phyloP scores from a whole-genome alignment of 306 rosid genomes.

The Rosa rugosa region DNA sequence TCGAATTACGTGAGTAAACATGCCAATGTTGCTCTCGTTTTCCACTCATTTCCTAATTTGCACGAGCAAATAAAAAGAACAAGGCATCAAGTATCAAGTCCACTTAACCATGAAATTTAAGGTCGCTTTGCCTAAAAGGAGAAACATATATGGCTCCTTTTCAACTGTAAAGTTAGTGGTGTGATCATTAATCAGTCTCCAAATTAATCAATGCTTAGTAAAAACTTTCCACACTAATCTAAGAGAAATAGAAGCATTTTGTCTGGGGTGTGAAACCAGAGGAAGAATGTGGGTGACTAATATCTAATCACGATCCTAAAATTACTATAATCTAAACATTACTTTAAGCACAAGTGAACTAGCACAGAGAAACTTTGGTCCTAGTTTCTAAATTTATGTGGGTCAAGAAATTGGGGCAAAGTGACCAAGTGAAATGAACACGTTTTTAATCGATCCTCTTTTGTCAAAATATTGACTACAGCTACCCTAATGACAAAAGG shows the following conservation, averaged over 20 bases:
- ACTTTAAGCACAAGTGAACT: neutral
- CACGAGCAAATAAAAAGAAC: neutral
- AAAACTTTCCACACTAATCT: neutral
- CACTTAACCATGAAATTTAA: neutral
- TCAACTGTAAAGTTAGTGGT: neutral
- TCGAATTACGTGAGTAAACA: too few relatives aligned
- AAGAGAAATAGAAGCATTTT: too few relatives aligned
- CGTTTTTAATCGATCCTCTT: constrained; percentile 12
- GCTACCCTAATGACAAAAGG: constrained; percentile 1
- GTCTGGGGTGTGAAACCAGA: neutral
- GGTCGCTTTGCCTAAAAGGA: neutral
- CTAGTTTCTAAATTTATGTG: neutral
- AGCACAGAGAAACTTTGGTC: neutral
- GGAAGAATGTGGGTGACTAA: neutral
- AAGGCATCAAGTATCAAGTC: neutral
- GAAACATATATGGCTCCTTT: neutral
- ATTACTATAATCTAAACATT: neutral
- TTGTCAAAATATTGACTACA: constrained; percentile 11
- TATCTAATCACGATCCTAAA: neutral
- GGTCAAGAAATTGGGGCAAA: neutral
- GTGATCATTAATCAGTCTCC: neutral
- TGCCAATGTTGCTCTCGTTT: neutral
- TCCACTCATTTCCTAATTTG: neutral
- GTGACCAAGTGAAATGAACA: constrained; percentile 70
- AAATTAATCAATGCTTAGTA: neutral